Evolutionary conservation across 257 asterid species (phyloP).

Genomic region (Orobanche coerulescens): DNA sequence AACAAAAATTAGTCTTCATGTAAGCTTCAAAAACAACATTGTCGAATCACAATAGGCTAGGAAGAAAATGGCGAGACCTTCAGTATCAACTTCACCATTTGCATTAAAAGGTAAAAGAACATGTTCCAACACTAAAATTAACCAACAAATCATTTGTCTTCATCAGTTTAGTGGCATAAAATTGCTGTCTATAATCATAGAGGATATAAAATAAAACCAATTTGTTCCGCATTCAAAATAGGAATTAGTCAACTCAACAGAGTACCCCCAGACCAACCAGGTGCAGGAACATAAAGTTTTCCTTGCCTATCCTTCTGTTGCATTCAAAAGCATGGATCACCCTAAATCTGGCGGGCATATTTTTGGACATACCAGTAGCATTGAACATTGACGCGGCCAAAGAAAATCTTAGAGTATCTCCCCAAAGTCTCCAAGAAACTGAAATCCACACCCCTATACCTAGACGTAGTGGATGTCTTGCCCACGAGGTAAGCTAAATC

Average conservation of each 20-base stretch:
- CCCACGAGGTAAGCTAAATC: conserved; percentile 12
- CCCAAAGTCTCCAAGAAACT: not conserved
- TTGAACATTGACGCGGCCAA: conserved; percentile 2
- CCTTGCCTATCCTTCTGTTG: not conserved
- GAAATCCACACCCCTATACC: not conserved
- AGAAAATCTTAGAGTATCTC: conserved; percentile 1
- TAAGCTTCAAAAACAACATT: not conserved
- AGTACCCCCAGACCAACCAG: not conserved
- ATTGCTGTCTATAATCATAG: not conserved
- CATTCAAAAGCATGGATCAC: conserved; percentile 6
- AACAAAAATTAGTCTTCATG: conserved; percentile 13
- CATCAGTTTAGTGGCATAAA: conserved; percentile 8
- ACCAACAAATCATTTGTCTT: not conserved
- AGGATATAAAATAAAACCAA: not conserved
- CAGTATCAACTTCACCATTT: conserved; percentile 3
- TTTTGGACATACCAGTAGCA: conserved; percentile 6
- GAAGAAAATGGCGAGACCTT: conserved; percentile 5
- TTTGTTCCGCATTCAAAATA: conserved; percentile 1
- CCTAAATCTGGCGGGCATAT: not conserved
- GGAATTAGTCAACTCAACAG: conserved; percentile 4
- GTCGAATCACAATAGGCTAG: not conserved
- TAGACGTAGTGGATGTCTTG: not conserved
- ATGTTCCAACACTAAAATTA: not conserved
- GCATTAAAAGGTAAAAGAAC: not conserved
- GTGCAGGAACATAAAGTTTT: not conserved